Percentiles rank a stretch among this genome's conserved stretches.
Evolutionary conservation across 495 filamentous ascomycete species (phyloP).

Genomic region (Penicillium bovifimosum): DNA sequence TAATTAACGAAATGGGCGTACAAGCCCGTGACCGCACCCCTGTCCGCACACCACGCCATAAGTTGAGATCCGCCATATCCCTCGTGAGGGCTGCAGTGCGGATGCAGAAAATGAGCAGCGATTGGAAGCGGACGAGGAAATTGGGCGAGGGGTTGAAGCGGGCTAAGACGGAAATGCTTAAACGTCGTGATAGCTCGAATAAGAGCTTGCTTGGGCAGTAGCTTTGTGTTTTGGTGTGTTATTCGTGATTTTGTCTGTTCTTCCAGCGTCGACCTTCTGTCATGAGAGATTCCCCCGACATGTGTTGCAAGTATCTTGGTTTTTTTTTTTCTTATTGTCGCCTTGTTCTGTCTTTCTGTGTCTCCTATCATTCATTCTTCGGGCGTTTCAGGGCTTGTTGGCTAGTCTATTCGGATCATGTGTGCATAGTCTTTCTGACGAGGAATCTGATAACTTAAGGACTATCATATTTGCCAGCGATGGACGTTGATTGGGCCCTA

Average conservation of each 20-base stretch:
- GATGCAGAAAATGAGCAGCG: constrained; percentile 49
- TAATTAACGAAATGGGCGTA: constrained; percentile 76
- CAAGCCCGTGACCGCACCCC: constrained; percentile 33
- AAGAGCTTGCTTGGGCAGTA: constrained; percentile 17
- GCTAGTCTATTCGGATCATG: constrained; percentile 2
- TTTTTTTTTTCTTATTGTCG: constrained; percentile 5
- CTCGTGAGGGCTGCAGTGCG: constrained; percentile 50
- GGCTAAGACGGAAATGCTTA: constrained; percentile 41
- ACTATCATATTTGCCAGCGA: background rate
- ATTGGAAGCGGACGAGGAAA: constrained; percentile 47
- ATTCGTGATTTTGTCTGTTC: constrained; percentile 16
- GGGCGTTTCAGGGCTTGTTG: constrained; percentile 6
- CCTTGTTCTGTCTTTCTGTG: constrained; percentile 6
- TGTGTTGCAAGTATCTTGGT: constrained; percentile 20
- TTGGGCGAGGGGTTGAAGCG: constrained; percentile 42
- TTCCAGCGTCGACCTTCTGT: constrained; percentile 22
- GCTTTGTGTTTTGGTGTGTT: background rate
- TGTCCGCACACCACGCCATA: constrained; percentile 32
- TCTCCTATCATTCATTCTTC: background rate
- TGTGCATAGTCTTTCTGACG: constrained; percentile 15
- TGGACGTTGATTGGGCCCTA: background rate
- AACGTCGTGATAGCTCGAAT: constrained; percentile 34
- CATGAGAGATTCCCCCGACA: constrained; percentile 29
- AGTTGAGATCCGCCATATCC: constrained; percentile 46
- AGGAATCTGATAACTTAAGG: constrained; percentile 8